phyloP scores from a whole-genome alignment of 148 eudicot genomes.

The Dianthus caryophyllus region DNA sequence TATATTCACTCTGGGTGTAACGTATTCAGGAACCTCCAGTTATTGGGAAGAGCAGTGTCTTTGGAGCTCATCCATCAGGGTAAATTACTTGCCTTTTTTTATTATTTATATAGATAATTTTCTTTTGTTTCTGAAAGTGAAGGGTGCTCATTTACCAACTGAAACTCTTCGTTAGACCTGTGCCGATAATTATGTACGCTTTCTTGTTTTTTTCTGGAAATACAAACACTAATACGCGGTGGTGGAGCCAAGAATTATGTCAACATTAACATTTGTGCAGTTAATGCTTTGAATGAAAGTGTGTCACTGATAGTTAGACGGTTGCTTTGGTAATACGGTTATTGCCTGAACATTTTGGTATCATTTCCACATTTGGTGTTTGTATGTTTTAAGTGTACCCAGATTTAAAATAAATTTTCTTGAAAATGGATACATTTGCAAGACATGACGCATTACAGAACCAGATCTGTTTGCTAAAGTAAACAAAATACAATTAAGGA shows the following conservation, averaged over 20 bases:
- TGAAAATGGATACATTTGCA: neutral
- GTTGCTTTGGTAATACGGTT: neutral
- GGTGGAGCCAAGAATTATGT: no score
- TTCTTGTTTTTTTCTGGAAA: neutral
- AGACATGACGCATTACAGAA: neutral
- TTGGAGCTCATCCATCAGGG: constrained; percentile 65
- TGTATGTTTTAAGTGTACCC: neutral
- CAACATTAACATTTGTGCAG: neutral
- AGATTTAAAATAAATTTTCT: neutral
- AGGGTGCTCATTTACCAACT: constrained; percentile 2
- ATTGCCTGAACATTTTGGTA: neutral
- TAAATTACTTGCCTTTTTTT: constrained; percentile 29
- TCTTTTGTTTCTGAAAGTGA: neutral
- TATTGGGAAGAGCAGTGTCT: constrained; percentile 65
- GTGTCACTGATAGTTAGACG: neutral
- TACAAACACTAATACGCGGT: neutral
- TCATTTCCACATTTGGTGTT: neutral
- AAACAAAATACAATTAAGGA: neutral
- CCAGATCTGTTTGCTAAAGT: neutral
- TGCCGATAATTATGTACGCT: neutral
- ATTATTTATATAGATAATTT: constrained; percentile 3
- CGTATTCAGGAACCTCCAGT: constrained; percentile 64
- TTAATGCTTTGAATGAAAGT: neutral
- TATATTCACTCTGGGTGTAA: neutral
- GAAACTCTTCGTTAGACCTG: constrained; percentile 1